Percentiles rank a stretch among this genome's conserved stretches.
Evolutionary conservation across 768 basidiomycete genomes (phyloP).

Genomic region (Baorangia bicolor): DNA sequence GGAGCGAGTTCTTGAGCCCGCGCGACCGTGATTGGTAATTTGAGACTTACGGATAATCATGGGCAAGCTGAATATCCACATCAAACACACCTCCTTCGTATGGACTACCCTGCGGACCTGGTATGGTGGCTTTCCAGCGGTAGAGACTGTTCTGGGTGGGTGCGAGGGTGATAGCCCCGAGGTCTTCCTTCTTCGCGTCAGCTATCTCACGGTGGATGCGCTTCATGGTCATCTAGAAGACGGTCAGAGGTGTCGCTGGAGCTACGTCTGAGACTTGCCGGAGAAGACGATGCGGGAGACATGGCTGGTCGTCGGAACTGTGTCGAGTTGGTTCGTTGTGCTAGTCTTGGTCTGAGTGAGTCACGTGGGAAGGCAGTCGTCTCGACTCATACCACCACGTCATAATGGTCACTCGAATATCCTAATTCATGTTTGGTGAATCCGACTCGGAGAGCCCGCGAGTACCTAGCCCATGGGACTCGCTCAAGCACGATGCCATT

Average conservation of each 20-base stretch:
- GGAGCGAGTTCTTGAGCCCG: constrained; percentile 2
- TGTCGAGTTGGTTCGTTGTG: not conserved
- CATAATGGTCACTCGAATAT: constrained; percentile 60
- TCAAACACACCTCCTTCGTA: constrained; percentile 80
- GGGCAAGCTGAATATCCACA: constrained; percentile 60
- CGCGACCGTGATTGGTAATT: not conserved
- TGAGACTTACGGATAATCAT: constrained; percentile 69
- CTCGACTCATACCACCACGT: not conserved
- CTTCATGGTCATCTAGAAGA: constrained; percentile 62
- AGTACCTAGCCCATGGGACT: constrained; percentile 82
- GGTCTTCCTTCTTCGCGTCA: constrained; percentile 79
- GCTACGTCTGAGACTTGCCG: constrained; percentile 11
- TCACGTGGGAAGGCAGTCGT: too few species aligned
- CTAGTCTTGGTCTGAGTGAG: not conserved
- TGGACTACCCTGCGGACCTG: constrained; percentile 78
- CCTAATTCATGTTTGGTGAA: constrained; percentile 72
- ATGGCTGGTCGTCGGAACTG: constrained; percentile 15
- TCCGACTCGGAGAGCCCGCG: constrained; percentile 77
- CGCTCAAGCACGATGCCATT: constrained; percentile 43
- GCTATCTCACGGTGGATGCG: constrained; percentile 82
- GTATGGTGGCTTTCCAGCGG: constrained; percentile 74
- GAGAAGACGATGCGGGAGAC: constrained; percentile 27
- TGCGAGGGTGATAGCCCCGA: constrained; percentile 66
- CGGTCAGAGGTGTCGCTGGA: constrained; percentile 3
- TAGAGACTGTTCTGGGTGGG: constrained; percentile 67